Evolutionary conservation across 805 yeast species (phyloP).

Genomic region (Candida boidinii): DNA sequence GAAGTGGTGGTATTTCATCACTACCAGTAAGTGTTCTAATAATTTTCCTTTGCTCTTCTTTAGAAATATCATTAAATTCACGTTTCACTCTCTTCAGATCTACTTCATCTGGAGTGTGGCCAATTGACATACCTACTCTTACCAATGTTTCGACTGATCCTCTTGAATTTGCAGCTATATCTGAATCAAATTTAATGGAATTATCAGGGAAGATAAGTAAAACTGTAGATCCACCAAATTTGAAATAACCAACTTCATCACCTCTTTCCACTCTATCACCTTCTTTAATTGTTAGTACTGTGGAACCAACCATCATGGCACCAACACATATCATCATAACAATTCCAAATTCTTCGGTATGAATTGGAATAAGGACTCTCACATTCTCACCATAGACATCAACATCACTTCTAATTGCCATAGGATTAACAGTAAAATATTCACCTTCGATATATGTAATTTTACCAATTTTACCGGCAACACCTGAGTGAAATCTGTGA

Average conservation of each 20-base stretch:
- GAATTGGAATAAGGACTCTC: conserved; percentile 68
- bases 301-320: conserved; percentile 98
- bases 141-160: conserved; percentile 74
- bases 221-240: conserved; percentile 92
- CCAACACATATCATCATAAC: conserved; percentile 80
- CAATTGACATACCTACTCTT: conserved; percentile 87
- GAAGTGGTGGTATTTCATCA: conserved; percentile 17
- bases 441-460: conserved; percentile 75
- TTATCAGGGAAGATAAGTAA: conserved; percentile 52
- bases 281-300: conserved; percentile 55
- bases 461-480: conserved; percentile 61
- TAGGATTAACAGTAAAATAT: conserved; percentile 93
- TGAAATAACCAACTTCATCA: conserved; percentile 88
- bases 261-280: conserved; percentile 57
- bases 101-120: conserved; percentile 53
- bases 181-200: conserved; percentile 58
- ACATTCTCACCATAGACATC: conserved; percentile 94
- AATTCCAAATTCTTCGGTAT: conserved; percentile 68
- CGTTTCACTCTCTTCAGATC: conserved; percentile 4
- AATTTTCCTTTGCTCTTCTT: conserved; percentile 38
- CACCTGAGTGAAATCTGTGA: conserved; percentile 88
- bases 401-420: conserved; percentile 83
- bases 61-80: conserved; percentile 33
- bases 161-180: conserved; percentile 58
- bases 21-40: conserved; percentile 55